phyloP scores from a whole-genome alignment of 1,284 basidiomycete species.

The Microbotryum lychnidis-dioicae region DNA sequence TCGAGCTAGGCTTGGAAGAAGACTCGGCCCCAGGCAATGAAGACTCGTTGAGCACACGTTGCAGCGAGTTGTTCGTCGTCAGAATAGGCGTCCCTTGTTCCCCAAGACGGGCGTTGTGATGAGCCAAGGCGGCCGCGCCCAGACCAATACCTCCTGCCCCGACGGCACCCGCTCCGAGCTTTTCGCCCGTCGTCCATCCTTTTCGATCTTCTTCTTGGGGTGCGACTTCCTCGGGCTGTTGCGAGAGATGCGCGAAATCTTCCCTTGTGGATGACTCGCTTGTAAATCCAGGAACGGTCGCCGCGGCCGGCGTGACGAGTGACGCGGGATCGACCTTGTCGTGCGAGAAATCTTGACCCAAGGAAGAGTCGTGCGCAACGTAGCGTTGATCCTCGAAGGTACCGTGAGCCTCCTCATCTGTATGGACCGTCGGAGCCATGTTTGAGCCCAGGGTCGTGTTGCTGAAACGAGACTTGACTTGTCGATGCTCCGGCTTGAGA shows the following conservation, averaged over 20 bases:
- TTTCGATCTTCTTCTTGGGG: no score
- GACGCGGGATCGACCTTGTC: conserved; percentile 9
- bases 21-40: no score
- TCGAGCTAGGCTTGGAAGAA: no score
- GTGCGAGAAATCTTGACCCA: not conserved
- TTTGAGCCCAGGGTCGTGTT: not conserved
- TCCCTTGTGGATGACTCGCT: conserved; percentile 6
- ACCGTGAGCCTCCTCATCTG: not conserved
- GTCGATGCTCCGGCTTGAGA: not conserved
- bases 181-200: no score
- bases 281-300: conserved; percentile 16
- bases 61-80: no score
- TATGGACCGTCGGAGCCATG: not conserved
- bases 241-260: conserved; percentile 23
- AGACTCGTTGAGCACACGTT: no score
- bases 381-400: conserved; percentile 18
- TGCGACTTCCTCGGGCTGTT: conserved; percentile 2
- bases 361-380: not conserved
- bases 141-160: no score
- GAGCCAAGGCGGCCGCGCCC: no score
- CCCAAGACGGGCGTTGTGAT: no score
- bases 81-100: no score
- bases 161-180: no score
- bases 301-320: conserved; percentile 6
- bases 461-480: not conserved